These are phyloP conservation scores for Ogataea populi-albae DNA, from an alignment of 805 yeast species.

Conservation along the genomic window DNA sequence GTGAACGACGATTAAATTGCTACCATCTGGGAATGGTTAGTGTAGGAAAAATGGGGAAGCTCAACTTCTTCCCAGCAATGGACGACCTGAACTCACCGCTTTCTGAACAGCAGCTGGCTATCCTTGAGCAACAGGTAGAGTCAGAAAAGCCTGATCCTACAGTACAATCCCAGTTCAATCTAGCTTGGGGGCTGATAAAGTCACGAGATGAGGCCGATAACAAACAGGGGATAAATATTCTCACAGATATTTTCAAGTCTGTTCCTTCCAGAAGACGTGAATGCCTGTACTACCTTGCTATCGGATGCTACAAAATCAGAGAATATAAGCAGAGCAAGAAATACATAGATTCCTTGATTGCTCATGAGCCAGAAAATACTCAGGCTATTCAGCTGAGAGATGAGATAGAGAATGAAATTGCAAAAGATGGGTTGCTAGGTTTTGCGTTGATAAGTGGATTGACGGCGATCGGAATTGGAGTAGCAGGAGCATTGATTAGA, in stretches of 20 bases:
- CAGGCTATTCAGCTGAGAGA: slow-evolving; percentile 73
- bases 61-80: slow-evolving; percentile 29
- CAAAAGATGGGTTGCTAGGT: slow-evolving; percentile 86
- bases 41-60: slow-evolving; percentile 31
- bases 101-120: slow-evolving; percentile 68
- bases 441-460: slow-evolving; percentile 84
- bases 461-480: slow-evolving; percentile 75
- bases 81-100: slow-evolving; percentile 46
- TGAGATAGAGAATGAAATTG: slow-evolving; percentile 79
- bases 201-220: slow-evolving; percentile 61
- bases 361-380: slow-evolving; percentile 78
- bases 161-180: slow-evolving; percentile 84
- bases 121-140: slow-evolving; percentile 72
- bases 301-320: slow-evolving; percentile 86
- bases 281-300: slow-evolving; percentile 78
- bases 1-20: no score
- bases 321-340: slow-evolving; percentile 83
- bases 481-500: slow-evolving; percentile 24
- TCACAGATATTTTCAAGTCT: slow-evolving; percentile 68
- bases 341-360: slow-evolving; percentile 73
- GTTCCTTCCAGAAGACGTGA: slow-evolving; percentile 85
- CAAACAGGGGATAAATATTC: slow-evolving; percentile 71
- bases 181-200: slow-evolving; percentile 94
- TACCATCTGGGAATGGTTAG: no score
- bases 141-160: slow-evolving; percentile 79